Evolutionary conservation across 116 monocot genomes (phyloP).

Genomic region (Phalaenopsis hybrid): DNA sequence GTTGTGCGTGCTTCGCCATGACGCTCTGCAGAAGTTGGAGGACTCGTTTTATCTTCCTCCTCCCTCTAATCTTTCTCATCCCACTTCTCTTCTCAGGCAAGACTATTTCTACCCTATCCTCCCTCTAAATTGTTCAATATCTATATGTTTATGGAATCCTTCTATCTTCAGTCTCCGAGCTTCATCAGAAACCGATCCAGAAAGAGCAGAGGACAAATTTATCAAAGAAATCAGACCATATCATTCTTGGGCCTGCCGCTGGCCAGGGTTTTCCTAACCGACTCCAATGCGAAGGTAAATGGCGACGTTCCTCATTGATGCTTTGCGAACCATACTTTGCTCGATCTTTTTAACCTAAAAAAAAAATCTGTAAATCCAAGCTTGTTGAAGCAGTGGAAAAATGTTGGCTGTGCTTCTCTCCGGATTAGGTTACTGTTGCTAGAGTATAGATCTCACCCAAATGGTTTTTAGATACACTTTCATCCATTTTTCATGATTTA

Average conservation of each 20-base stretch:
- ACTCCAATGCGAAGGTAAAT: conserved; percentile 67
- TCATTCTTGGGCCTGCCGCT: conserved; percentile 63
- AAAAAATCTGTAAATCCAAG: background rate
- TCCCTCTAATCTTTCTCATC: conserved; percentile 34
- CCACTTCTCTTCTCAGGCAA: conserved; percentile 28
- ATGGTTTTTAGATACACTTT: background rate
- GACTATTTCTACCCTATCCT: conserved; percentile 6
- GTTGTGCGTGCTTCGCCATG: background rate
- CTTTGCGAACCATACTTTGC: background rate
- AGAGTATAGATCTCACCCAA: background rate
- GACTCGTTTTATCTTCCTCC: conserved; percentile 25
- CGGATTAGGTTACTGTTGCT: background rate
- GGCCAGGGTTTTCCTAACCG: conserved; percentile 71
- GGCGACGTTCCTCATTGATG: background rate
- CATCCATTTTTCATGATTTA: background rate
- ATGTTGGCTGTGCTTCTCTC: background rate
- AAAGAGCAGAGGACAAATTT: conserved; percentile 5
- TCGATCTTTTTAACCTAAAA: background rate
- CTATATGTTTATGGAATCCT: background rate
- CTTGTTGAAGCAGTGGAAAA: background rate
- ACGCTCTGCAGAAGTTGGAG: conserved; percentile 24
- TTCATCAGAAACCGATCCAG: conserved; percentile 21
- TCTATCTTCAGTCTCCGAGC: conserved; percentile 37
- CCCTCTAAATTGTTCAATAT: background rate
- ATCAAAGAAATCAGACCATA: conserved; percentile 39